Evolutionary conservation across 2,329 filamentous ascomycete genomes (phyloP).

Genomic region (Ascochyta lentis): DNA sequence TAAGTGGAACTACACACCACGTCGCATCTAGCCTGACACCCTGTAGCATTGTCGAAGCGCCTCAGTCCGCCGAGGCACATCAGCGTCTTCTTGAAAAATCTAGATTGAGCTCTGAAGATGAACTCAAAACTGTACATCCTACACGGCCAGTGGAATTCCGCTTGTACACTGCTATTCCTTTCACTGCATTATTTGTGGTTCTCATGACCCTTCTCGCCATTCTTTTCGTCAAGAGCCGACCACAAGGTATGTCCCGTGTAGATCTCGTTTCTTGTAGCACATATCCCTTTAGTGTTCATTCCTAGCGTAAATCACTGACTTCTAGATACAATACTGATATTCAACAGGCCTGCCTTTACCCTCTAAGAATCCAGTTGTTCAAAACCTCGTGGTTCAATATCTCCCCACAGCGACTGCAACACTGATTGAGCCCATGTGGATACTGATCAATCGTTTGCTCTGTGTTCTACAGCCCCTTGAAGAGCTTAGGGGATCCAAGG

Average conservation of each 20-base stretch:
- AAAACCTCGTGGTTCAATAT: slow-evolving; percentile 55
- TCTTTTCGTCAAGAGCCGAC: not conserved
- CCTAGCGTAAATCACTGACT: not conserved
- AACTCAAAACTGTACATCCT: not conserved
- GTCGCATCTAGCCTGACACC: no score
- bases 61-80: not conserved
- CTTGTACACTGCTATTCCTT: not conserved
- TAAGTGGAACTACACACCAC: not conserved
- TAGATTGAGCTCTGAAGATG: slow-evolving; percentile 2
- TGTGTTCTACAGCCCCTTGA: slow-evolving; percentile 63
- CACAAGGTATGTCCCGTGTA: not conserved
- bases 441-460: slow-evolving; percentile 59
- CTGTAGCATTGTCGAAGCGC: not conserved
- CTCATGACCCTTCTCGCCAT: not conserved
- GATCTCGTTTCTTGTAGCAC: no score
- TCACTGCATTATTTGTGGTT: not conserved
- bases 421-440: slow-evolving; percentile 62
- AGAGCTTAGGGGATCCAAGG: slow-evolving; percentile 52
- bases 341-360: slow-evolving; percentile 48
- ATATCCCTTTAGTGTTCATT: no score
- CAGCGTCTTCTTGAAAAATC: no score
- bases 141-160: not conserved
- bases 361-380: slow-evolving; percentile 42
- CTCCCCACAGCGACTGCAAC: slow-evolving; percentile 62
- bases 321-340: not conserved